Base-by-base conservation (phyloP, 2,329 filamentous ascomycete genomes). In the Fusarium udum region DNA sequence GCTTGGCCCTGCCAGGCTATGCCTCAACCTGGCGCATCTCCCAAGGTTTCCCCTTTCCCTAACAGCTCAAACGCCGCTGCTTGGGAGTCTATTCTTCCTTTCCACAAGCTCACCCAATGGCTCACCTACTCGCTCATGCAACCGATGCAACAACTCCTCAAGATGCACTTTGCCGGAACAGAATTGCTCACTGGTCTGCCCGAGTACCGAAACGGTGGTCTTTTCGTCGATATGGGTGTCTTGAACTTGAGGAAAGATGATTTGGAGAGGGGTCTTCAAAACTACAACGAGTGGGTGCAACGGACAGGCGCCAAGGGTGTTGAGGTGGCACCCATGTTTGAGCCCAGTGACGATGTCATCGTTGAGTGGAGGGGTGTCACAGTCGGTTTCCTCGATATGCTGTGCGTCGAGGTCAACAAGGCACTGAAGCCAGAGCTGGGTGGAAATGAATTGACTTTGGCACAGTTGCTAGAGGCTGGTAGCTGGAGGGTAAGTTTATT, bases 21-120 rank as follows among this genome's bases (percentile, higher is more conserved):
- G 90, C 94, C 95, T 2, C 85, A 87, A 51, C 74, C 78, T 2
- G 89, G 88, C 7, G 86, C 89, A 8, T 78, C 80, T 7, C 32
- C 75, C 46, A 78, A 78, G 61, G 65, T 78, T 14, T 78, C 77
- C 52, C 71, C 77, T n/a, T 74, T 74, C 53, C 72, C 72, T 31
- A 74, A 74, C 64, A 74, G 69, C 72, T 72, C 72, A 22, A 78
- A 78, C 34, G 70, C 77, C 24, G 73, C 77, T 9, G 77, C 77
- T 5, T 95, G 92, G 92, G 92, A 95, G 79, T 92, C 88, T 0
- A 95, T 97, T 71, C 89, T 95, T 16, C 95, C 95, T 0, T 97
- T 97, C 85, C 95, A 98, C 85, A 97, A 97, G 83, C 88, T 97
- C 40, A 97, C 95, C 0, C 95, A 97, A 82, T 98, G 95, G 95